A percentile compares a stretch with the other conserved stretches of the same genome.
phyloP scores from a whole-genome alignment of 352 stramenopile species.

The Paralagenidium karlingii region DNA sequence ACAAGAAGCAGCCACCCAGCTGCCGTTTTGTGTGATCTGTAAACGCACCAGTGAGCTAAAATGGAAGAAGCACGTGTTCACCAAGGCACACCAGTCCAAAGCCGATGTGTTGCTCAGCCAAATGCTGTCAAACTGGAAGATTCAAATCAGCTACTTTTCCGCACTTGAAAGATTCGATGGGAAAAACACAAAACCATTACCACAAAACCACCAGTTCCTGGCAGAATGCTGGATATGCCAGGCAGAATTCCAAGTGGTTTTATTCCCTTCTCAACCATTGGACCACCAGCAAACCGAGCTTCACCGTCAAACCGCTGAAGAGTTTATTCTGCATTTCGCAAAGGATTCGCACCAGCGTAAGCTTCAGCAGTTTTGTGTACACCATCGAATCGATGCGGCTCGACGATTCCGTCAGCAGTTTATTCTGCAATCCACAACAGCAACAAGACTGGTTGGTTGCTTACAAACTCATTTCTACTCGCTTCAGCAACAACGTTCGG shows the following conservation, averaged over 20 bases:
- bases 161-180: neutral
- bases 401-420: slow-evolving; percentile 21
- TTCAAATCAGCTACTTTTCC: too few species aligned
- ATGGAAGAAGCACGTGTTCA: slow-evolving; percentile 63
- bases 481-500: neutral
- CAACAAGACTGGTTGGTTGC: neutral
- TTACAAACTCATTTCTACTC: neutral
- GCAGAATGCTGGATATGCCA: neutral
- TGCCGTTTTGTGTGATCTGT: slow-evolving; percentile 40
- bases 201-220: neutral
- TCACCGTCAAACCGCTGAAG: slow-evolving; percentile 3
- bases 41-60: slow-evolving; percentile 35
- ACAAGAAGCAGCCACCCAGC: slow-evolving; percentile 6
- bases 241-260: too few species aligned
- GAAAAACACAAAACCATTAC: too few species aligned
- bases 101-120: slow-evolving; percentile 25
- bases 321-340: slow-evolving; percentile 25
- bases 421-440: slow-evolving; percentile 10
- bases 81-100: slow-evolving; percentile 28
- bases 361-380: slow-evolving; percentile 35
- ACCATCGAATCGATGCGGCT: slow-evolving; percentile 36
- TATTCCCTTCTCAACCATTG: too few species aligned
- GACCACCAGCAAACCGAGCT: too few species aligned
- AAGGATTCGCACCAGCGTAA: slow-evolving; percentile 15
- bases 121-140: too few species aligned